phyloP scores from a whole-genome alignment of 306 rosid genomes.

The Gynostemma pentaphyllum region DNA sequence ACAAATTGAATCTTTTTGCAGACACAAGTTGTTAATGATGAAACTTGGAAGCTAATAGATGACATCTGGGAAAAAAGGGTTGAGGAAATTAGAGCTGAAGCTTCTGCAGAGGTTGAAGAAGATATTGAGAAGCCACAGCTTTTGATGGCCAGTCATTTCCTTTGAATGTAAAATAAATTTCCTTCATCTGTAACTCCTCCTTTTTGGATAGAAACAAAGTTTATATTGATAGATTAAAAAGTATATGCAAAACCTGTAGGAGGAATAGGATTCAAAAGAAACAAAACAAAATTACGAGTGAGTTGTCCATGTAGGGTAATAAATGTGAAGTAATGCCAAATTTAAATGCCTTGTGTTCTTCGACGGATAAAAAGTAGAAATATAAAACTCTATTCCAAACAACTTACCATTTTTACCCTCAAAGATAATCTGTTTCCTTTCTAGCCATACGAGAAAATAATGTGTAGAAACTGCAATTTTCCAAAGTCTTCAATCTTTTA shows the following conservation, averaged over 20 bases:
- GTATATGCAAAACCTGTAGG: neutral
- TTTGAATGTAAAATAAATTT: conserved; percentile 33
- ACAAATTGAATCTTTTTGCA: conserved; percentile 21
- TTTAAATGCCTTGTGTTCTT: neutral
- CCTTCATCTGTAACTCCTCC: conserved; percentile 18
- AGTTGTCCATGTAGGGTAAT: neutral
- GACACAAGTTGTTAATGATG: conserved; percentile 76
- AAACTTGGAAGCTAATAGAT: conserved; percentile 90
- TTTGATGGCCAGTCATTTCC: conserved; percentile 83
- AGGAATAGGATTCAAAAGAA: neutral
- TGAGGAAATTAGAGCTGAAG: conserved; percentile 56
- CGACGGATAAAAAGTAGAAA: neutral
- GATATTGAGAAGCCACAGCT: conserved; percentile 77
- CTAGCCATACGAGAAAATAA: neutral
- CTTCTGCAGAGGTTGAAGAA: conserved; percentile 59
- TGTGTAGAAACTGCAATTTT: neutral
- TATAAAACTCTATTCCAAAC: neutral
- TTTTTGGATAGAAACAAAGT: neutral
- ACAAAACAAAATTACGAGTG: neutral
- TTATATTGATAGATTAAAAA: neutral
- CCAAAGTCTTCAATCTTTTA: neutral
- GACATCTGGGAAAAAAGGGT: conserved; percentile 73
- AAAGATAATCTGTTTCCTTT: neutral
- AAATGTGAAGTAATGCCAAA: neutral
- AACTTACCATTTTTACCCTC: neutral